phyloP scores from a whole-genome alignment of 2,329 filamentous ascomycete species.

The Cladosporium velox region DNA sequence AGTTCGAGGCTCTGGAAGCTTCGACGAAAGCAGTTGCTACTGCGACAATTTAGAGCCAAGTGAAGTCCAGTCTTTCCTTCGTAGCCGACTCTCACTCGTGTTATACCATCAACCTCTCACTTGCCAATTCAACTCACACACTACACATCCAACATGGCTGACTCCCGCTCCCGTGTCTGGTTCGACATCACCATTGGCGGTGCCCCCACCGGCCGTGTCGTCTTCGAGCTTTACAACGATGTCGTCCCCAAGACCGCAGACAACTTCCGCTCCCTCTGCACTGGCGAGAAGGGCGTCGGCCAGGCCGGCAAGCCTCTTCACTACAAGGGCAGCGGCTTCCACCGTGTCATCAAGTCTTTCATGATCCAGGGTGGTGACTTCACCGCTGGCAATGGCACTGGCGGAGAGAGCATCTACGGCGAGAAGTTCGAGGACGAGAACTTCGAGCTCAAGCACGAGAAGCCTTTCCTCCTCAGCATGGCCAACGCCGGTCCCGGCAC shows the following conservation, averaged over 20 bases:
- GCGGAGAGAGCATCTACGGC: slow-evolving; percentile 95
- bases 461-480: slow-evolving; percentile 94
- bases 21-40: slow-evolving; percentile 10
- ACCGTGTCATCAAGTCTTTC: slow-evolving; percentile 97
- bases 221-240: slow-evolving; percentile 72
- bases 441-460: slow-evolving; percentile 87
- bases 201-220: slow-evolving; percentile 72
- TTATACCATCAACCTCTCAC: not conserved
- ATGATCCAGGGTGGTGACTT: slow-evolving; percentile 99
- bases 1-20: slow-evolving; percentile 18
- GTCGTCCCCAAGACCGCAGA: slow-evolving; percentile 92
- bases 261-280: slow-evolving; percentile 93
- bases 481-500: slow-evolving; percentile 94
- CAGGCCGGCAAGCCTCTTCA: slow-evolving; percentile 81
- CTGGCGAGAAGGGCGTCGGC: slow-evolving; percentile 86
- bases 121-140: not conserved
- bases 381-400: slow-evolving; percentile 89
- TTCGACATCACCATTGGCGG: slow-evolving; percentile 88
- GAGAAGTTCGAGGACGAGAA: slow-evolving; percentile 98
- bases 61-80: not conserved
- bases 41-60: not conserved
- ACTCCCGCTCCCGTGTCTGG: slow-evolving; percentile 74
- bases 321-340: slow-evolving; percentile 91
- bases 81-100: not conserved
- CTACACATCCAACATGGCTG: slow-evolving; percentile 15